phyloP scores from a whole-genome alignment of 305 asterid genomes.

The Fraxinus latifolia region DNA sequence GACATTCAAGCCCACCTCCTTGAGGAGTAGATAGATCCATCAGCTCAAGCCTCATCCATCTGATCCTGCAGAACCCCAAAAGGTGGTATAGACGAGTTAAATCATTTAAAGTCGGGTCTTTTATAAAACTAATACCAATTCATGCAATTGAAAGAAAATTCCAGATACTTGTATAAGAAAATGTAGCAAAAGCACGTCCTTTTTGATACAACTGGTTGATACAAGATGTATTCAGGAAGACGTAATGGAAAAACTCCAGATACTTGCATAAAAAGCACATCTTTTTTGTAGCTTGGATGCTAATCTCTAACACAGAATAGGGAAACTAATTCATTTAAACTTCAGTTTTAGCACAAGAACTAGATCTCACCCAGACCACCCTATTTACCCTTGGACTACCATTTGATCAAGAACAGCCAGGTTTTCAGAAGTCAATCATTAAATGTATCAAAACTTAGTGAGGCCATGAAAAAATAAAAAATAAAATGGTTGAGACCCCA shows the following conservation, averaged over 20 bases:
- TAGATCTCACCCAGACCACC: neutral
- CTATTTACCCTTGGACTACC: neutral
- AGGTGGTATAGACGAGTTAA: constrained; percentile 5
- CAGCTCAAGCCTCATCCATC: constrained; percentile 46
- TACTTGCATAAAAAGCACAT: neutral
- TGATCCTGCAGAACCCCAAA: constrained; percentile 47
- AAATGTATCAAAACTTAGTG: neutral
- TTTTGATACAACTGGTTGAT: neutral
- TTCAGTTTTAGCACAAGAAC: neutral
- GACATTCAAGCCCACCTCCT: constrained; percentile 55
- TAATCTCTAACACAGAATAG: neutral
- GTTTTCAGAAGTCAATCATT: neutral
- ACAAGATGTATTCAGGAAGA: neutral
- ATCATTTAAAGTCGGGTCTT: neutral
- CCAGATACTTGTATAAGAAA: neutral
- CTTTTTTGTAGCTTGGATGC: neutral
- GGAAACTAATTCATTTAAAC: neutral
- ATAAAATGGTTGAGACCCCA: neutral
- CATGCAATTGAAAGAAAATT: neutral
- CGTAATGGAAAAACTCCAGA: neutral
- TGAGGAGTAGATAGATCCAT: constrained; percentile 31
- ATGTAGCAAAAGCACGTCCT: neutral
- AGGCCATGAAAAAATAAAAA: neutral
- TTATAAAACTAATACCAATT: neutral
- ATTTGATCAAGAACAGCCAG: neutral